Evolutionary conservation across 2,329 filamentous ascomycete species (phyloP).

Genomic region (Penicillium sp.): DNA sequence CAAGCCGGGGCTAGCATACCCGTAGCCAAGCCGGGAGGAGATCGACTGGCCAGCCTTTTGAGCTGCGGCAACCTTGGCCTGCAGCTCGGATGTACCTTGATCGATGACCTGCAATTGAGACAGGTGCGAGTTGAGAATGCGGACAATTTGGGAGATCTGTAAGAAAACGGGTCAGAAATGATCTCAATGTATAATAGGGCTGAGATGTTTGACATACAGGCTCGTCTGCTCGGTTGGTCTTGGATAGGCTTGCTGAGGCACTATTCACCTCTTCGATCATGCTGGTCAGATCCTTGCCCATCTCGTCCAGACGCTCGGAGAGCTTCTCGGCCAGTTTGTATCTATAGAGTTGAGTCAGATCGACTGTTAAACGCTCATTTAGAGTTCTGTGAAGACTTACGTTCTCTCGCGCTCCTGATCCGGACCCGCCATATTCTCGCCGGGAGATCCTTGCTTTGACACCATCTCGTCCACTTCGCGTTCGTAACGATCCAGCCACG

Average conservation of each 20-base stretch:
- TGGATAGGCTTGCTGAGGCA: conserved; percentile 84
- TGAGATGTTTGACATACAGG: conserved; percentile 61
- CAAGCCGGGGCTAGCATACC: conserved; percentile 36
- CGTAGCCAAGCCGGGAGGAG: conserved; percentile 42
- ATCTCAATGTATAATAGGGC: background rate
- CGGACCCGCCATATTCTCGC: conserved; percentile 77
- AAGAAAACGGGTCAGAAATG: conserved; percentile 12
- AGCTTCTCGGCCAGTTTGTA: conserved; percentile 94
- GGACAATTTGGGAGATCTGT: conserved; percentile 90
- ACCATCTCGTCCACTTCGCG: conserved; percentile 88
- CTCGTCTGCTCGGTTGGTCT: conserved; percentile 84
- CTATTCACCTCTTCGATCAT: conserved; percentile 99
- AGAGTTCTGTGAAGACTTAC: conserved; percentile 48
- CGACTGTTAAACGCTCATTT: background rate
- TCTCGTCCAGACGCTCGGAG: conserved; percentile 85
- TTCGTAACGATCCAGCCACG: conserved; percentile 89
- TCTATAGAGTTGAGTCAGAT: conserved; percentile 37
- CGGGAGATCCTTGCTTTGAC: conserved; percentile 71
- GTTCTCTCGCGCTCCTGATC: conserved; percentile 95
- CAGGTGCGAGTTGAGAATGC: conserved; percentile 90
- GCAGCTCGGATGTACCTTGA: conserved; percentile 74
- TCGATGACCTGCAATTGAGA: conserved; percentile 93
- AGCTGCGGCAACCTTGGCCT: conserved; percentile 77
- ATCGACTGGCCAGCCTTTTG: conserved; percentile 72
- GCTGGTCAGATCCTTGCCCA: conserved; percentile 86